phyloP scores from a whole-genome alignment of 1,139 yeast genomes.

The Arxiozyma telluris region DNA sequence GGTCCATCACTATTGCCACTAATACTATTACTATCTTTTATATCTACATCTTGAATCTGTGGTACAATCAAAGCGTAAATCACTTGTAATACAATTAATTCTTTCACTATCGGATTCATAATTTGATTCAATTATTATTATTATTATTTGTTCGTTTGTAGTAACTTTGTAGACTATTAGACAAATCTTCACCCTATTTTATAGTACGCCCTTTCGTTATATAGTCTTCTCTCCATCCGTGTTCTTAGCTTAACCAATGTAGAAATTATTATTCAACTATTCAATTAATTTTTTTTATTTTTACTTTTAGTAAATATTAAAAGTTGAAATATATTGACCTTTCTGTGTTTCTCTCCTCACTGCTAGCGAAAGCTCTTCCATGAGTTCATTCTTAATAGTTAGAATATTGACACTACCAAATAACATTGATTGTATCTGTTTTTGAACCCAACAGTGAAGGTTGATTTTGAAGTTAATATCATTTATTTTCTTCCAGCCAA shows the following conservation, averaged over 20 bases:
- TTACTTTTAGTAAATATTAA: no score
- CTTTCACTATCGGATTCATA: conserved; percentile 20
- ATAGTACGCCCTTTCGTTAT: not conserved
- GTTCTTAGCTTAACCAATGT: no score
- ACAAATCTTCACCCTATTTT: not conserved
- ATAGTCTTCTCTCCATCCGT: not conserved
- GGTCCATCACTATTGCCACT: conserved; percentile 1
- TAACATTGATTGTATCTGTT: not conserved
- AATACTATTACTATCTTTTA: not conserved
- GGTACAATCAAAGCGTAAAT: conserved; percentile 21
- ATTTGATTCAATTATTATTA: not conserved
- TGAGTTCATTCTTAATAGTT: no score
- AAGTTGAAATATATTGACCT: not conserved
- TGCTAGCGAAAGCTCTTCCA: not conserved
- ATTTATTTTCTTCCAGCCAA: not conserved
- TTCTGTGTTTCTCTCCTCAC: not conserved
- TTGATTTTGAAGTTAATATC: not conserved
- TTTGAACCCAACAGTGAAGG: not conserved
- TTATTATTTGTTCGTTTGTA: not conserved
- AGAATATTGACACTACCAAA: not conserved
- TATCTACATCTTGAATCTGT: conserved; percentile 9
- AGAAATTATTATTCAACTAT: no score
- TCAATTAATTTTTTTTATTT: not conserved
- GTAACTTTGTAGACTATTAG: no score
- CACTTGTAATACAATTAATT: conserved; percentile 25